Evolutionary conservation across 2,329 filamentous ascomycete genomes (phyloP).

Genomic region (Talaromyces piceae): DNA sequence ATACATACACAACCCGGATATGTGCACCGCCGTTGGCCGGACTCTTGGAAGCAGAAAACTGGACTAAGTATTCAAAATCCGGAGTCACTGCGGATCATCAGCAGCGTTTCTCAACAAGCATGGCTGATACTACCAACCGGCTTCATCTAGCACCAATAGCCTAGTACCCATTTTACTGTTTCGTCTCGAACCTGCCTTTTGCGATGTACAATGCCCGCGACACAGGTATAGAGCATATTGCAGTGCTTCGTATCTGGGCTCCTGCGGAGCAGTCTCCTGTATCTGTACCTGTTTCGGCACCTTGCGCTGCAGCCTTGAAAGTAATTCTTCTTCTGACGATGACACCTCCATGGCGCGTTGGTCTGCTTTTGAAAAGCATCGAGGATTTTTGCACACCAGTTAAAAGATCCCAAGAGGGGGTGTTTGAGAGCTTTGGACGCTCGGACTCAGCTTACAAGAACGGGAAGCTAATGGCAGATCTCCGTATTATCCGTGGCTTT

Average conservation of each 20-base stretch:
- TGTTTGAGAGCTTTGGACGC: background rate
- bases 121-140: background rate
- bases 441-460: background rate
- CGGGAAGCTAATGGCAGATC: background rate
- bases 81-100: slow-evolving; percentile 1
- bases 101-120: background rate
- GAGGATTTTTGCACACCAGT: no score
- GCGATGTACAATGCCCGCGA: slow-evolving; percentile 12
- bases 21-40: slow-evolving; percentile 5
- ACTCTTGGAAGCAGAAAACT: background rate
- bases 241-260: slow-evolving; percentile 4
- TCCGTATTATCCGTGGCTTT: background rate
- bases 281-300: background rate
- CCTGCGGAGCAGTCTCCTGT: background rate
- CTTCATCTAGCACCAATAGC: slow-evolving; percentile 8
- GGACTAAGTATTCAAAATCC: slow-evolving; percentile 11
- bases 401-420: background rate
- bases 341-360: background rate
- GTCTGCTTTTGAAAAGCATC: background rate
- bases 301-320: background rate
- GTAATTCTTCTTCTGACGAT: background rate
- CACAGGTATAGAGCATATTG: slow-evolving; percentile 15
- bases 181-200: background rate
- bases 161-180: background rate
- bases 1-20: slow-evolving; percentile 10